Evolutionary conservation across 768 basidiomycete genomes (phyloP), one percentile per base, ranked within the genome.

Genomic region (Suillus cothurnatus): DNA sequence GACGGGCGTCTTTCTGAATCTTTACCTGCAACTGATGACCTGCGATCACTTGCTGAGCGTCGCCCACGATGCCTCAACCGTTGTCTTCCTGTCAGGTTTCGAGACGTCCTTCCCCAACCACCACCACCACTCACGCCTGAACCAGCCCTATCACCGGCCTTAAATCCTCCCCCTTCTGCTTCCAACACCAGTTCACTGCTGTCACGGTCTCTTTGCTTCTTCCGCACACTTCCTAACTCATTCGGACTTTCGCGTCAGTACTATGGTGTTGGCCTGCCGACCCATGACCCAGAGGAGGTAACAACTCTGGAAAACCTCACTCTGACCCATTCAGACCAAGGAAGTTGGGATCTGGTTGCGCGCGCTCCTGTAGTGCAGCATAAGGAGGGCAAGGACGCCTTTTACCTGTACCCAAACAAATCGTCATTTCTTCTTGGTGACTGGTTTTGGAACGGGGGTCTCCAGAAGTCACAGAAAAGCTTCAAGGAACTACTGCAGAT

Each of bases 391-490:
- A 39, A 1, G 6, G 19, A 45, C 4, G 19, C 45, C 21, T 67
- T 69, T 26, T n/a, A 61, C 21, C 69, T 66, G 3, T 69, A 66
- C 59, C 69, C 71, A n/a, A 72, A 69, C 32, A 36, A 63, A 39
- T 66, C 19, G 8, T 62, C 68, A 3, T 72, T 71, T 39, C 45
- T 31, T 14, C 55, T 70, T 9, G 69, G 67, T 0, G 52, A 72
- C 12, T 73, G 70, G 71, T 70, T 64, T 63, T 73, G 71, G 69
- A 66, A 66, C 19, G 41, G 62, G 15, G 63, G 70, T 6, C 49
- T 43, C 17, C 70, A 71, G 43, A 72, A 73, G 55, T 72, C 70
- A 1, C 65, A 69, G 34, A 36, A 56, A 50, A 66, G 50, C 62
- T 72, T 71, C 65, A 52, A 56, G 26, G 32, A 49, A 9, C 66